These are phyloP conservation scores for Fusarium sororula DNA, from an alignment of 2,329 filamentous ascomycete species.

Conservation along the genomic window DNA sequence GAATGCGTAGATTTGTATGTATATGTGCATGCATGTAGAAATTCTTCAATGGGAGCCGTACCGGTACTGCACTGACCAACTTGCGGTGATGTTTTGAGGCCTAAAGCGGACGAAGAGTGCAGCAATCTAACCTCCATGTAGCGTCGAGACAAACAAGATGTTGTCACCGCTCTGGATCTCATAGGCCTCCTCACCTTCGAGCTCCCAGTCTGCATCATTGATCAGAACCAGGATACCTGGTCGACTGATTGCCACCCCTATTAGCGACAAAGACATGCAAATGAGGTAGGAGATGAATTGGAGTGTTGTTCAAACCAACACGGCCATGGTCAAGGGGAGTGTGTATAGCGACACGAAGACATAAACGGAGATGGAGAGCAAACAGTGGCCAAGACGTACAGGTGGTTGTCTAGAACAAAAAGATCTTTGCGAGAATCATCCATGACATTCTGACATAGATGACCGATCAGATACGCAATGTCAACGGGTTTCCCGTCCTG, in stretches of 20 bases:
- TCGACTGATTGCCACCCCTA: constrained; percentile 66
- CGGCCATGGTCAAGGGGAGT: constrained; percentile 33
- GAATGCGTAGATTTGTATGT: constrained; percentile 9
- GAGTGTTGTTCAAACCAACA: constrained; percentile 1
- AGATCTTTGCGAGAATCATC: constrained; percentile 85
- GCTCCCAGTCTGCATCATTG: constrained; percentile 98
- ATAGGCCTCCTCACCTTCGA: constrained; percentile 93
- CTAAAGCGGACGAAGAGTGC: constrained; percentile 6
- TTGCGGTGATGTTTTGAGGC: constrained; percentile 3
- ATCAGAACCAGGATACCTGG: constrained; percentile 96
- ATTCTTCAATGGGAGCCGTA: constrained; percentile 27
- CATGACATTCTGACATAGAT: constrained; percentile 86
- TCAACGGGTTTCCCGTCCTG: constrained; percentile 69
- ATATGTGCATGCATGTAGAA: constrained; percentile 17
- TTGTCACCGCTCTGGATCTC: constrained; percentile 84
- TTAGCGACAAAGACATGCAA: constrained; percentile 35
- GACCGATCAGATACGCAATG: constrained; percentile 78
- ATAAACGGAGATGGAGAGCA: not conserved
- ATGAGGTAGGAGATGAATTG: constrained; percentile 3
- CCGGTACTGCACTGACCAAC: constrained; percentile 16
- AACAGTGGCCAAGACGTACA: constrained; percentile 69
- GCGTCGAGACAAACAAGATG: constrained; percentile 93
- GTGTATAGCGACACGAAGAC: constrained; percentile 18
- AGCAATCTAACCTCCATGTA: constrained; percentile 81
- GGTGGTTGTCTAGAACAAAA: constrained; percentile 85